These are phyloP conservation scores for Porpolomopsis calyptriformis DNA, from an alignment of 768 basidiomycete species.

Conservation along the genomic window DNA sequence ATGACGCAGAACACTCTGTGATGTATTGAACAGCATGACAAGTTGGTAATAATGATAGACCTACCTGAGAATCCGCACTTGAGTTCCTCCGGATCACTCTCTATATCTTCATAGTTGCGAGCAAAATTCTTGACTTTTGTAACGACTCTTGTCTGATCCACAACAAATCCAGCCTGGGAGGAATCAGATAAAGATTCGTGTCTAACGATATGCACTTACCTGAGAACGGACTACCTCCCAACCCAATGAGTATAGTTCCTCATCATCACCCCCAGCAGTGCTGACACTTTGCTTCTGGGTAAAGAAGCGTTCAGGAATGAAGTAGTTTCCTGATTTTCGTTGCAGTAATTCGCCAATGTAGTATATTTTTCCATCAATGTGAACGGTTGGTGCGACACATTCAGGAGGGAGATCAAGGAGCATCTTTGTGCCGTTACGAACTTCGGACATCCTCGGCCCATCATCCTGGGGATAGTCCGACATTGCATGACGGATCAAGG, in stretches of 20 bases:
- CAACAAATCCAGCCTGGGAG: constrained; percentile 5
- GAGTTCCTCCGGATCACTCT: constrained; percentile 1
- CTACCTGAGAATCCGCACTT: constrained; percentile 3
- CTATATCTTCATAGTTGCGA: constrained; percentile 3
- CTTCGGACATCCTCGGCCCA: constrained; percentile 13
- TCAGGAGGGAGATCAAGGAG: constrained; percentile 17
- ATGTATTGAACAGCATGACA: neutral
- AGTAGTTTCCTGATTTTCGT: neutral
- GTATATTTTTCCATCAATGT: neutral
- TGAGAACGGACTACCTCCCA: neutral
- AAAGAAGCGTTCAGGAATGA: constrained; percentile 4
- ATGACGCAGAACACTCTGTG: neutral
- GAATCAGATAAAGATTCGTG: neutral
- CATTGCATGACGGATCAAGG: constrained; percentile 14
- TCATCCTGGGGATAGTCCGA: constrained; percentile 20
- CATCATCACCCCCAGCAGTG: neutral
- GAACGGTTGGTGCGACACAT: constrained; percentile 17
- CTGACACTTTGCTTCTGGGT: neutral
- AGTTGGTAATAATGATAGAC: neutral
- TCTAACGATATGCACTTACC: neutral
- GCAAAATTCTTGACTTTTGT: neutral
- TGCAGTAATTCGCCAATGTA: constrained; percentile 1
- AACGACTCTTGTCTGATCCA: constrained; percentile 1
- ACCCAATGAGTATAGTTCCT: constrained; percentile 1
- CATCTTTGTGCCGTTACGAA: constrained; percentile 21